Evolutionary conservation across 805 yeast species (phyloP).

Genomic region (Ogataea glucozyma): DNA sequence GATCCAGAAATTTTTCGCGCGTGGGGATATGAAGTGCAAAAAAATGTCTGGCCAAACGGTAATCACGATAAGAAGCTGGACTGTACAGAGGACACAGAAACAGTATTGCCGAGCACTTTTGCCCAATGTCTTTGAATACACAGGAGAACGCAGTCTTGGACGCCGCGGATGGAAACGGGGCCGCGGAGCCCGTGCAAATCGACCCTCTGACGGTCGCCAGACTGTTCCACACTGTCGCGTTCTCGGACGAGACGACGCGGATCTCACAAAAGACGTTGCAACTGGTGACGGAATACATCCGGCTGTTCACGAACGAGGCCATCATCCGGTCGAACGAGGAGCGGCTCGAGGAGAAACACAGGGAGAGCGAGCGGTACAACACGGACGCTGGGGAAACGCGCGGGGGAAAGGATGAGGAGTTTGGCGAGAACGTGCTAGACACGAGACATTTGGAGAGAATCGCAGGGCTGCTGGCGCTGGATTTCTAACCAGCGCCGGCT

Average conservation of each 20-base stretch:
- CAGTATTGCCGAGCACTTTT: no score
- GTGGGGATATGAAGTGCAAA: no score
- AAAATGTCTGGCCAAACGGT: no score
- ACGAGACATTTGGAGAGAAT: constrained; percentile 54
- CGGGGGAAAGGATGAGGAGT: constrained; percentile 29
- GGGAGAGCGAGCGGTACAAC: constrained; percentile 20
- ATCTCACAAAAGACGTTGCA: constrained; percentile 42
- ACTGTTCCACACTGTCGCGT: constrained; percentile 51
- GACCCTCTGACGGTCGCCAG: constrained; percentile 46
- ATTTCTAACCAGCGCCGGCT: constrained; percentile 40
- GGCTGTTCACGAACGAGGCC: constrained; percentile 60
- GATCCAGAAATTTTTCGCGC: no score
- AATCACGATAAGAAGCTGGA: background rate
- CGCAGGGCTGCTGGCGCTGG: constrained; percentile 58
- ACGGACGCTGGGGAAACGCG: constrained; percentile 37
- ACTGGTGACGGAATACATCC: constrained; percentile 53
- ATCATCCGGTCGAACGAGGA: constrained; percentile 58
- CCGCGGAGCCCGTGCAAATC: constrained; percentile 8
- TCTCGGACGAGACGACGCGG: constrained; percentile 38
- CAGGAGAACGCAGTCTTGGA: constrained; percentile 3
- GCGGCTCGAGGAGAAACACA: constrained; percentile 32
- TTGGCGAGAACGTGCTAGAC: constrained; percentile 44
- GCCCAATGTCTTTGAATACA: no score
- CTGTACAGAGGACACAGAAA: no score
- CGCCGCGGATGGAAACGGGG: background rate